Conservation (phyloP, 2,329 filamentous ascomycete genomes). For the Botrytis galanthina region DNA sequence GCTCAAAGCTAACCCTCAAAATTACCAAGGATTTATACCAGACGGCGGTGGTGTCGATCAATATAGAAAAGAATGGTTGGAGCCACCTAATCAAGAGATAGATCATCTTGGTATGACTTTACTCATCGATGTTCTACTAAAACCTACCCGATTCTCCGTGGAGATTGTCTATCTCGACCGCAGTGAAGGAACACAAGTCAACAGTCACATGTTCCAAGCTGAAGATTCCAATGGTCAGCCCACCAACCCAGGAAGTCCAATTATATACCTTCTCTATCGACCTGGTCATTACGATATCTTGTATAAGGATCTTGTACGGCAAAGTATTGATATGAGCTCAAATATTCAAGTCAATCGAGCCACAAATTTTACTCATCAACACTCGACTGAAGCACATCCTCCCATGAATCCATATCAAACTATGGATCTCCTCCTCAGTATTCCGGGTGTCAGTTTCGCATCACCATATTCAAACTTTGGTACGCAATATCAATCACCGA, state of each 20-base stretch:
- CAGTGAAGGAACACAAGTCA: slow-evolving; percentile 74
- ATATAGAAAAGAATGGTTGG: slow-evolving; percentile 69
- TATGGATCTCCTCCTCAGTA: slow-evolving; percentile 31
- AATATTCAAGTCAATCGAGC: slow-evolving; percentile 55
- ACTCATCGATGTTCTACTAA: slow-evolving; percentile 74
- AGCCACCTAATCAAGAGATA: slow-evolving; percentile 77
- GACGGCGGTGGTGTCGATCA: slow-evolving; percentile 57
- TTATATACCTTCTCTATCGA: slow-evolving; percentile 61
- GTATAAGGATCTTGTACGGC: slow-evolving; percentile 57
- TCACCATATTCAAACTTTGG: slow-evolving; percentile 31
- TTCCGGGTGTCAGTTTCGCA: slow-evolving; percentile 35
- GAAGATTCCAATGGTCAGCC: slow-evolving; percentile 41
- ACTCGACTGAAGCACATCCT: slow-evolving; percentile 42
- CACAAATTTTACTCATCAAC: slow-evolving; percentile 46
- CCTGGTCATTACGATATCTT: slow-evolving; percentile 93
- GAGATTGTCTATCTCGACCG: slow-evolving; percentile 91
- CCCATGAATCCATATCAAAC: slow-evolving; percentile 40
- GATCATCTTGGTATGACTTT: slow-evolving; percentile 83
- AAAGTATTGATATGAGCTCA: slow-evolving; percentile 34
- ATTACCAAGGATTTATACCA: slow-evolving; percentile 70
- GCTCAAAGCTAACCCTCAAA: slow-evolving; percentile 70
- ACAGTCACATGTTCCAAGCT: slow-evolving; percentile 47
- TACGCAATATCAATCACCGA: slow-evolving; percentile 28
- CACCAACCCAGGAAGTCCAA: slow-evolving; percentile 44
- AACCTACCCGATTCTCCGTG: slow-evolving; percentile 73